Evolutionary conservation across 805 yeast genomes (phyloP), one percentile per base, ranked within the genome.

Genomic region (Ogataea trehalophila): DNA sequence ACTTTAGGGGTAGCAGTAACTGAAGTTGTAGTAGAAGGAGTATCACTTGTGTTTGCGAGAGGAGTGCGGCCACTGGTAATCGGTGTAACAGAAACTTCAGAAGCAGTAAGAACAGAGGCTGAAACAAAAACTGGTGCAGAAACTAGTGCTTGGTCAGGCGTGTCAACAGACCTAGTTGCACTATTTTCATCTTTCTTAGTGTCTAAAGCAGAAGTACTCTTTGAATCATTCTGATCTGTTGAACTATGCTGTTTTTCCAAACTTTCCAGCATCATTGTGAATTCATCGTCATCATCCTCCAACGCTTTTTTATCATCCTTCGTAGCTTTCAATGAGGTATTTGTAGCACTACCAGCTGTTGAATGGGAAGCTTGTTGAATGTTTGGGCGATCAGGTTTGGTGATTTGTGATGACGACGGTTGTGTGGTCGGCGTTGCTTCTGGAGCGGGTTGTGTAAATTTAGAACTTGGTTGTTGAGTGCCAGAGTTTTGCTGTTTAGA

Each of bases 211-310:
- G 43, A 33, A 20, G 42, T 22, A 39, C 39, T 38, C 26, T 34
- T 35, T 41, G 31, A 20, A 5, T 20, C 33, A 4, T 34, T 39
- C 16, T 18, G n/a, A 33, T 46, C 37, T 36, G 35, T 39, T 5
- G 46, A 37, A 15, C 55, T 48, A 37, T 53, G 53, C 40, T 52
- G 49, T 18, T 52, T 46, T 38, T 57, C 58, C 20, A 57, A 44
- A 34, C 49, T 49, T 17, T 58, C 62, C 44, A 60, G 37, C 54
- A 58, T 53, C 53, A 50, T 47, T 17, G 51, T 53, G 26, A 57
- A 49, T 37, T 57, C 37, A 26, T 57, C 60, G 6, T 56, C 57
- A 9, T 47, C 46, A 8, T 44, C 44, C 4, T 36, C 36, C 22
- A 29, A 14, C 17, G 29, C 16, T 18, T 5, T 17, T 22, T 22